These are phyloP conservation scores for Colletotrichum sp. DNA, from an alignment of 2,329 filamentous ascomycete species.

Conservation along the genomic window DNA sequence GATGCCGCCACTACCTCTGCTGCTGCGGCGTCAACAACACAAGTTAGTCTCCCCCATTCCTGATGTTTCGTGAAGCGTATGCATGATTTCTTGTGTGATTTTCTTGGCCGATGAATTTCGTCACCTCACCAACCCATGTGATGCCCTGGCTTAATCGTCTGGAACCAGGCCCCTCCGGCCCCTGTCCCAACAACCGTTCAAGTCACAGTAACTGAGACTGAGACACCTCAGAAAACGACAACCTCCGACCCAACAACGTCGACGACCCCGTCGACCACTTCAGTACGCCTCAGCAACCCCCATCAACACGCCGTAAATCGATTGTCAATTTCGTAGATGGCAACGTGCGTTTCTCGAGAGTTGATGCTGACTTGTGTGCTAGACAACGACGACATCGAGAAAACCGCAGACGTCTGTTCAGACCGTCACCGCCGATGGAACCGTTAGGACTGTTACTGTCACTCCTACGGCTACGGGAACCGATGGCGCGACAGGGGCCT, in stretches of 20 bases:
- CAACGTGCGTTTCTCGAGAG: not conserved
- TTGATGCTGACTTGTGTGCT: not conserved
- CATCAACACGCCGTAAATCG: conserved; percentile 3
- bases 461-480: conserved; percentile 43
- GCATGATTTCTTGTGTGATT: conserved; percentile 7
- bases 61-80: not conserved
- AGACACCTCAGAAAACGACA: conserved; percentile 40
- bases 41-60: conserved; percentile 11
- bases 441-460: conserved; percentile 60
- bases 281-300: conserved; percentile 15
- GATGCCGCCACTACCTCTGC: conserved; percentile 22
- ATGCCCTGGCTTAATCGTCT: conserved; percentile 23
- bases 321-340: not conserved
- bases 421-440: conserved; percentile 61
- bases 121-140: conserved; percentile 7
- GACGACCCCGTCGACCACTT: conserved; percentile 15
- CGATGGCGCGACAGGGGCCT: conserved; percentile 21
- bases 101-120: conserved; percentile 11
- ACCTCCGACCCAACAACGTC: conserved; percentile 30
- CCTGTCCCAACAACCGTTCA: conserved; percentile 24
- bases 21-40: conserved; percentile 24
- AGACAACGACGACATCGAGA: not conserved
- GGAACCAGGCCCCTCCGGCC: conserved; percentile 28
- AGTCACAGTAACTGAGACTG: conserved; percentile 28
- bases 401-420: conserved; percentile 34